phyloP scores from a whole-genome alignment of 352 stramenopile species.

The Globisporangium rhizosaccharum region DNA sequence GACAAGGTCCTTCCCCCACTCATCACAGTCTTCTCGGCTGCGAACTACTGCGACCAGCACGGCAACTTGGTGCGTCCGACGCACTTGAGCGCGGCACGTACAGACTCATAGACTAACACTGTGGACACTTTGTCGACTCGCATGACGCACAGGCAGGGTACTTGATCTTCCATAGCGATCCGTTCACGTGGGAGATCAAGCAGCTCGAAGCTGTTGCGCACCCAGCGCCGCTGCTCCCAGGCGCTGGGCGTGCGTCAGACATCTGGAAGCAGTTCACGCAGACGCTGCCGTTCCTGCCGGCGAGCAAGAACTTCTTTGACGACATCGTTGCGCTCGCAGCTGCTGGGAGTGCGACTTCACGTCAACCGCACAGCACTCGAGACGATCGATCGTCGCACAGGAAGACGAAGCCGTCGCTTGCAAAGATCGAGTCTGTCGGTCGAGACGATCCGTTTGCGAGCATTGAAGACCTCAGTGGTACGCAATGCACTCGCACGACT shows the following conservation, averaged over 20 bases:
- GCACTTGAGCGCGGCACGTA: neutral
- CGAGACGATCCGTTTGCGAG: conserved; percentile 5
- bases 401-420: neutral
- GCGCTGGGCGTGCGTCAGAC: conserved; percentile 42
- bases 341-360: too few species aligned
- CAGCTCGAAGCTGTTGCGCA: conserved; percentile 45
- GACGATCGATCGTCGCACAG: neutral
- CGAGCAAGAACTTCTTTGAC: conserved; percentile 81
- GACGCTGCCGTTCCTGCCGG: conserved; percentile 74
- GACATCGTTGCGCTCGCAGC: conserved; percentile 48
- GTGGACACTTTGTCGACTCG: neutral
- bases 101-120: neutral
- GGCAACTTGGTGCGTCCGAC: conserved; percentile 46
- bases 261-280: conserved; percentile 71
- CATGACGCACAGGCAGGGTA: conserved; percentile 37
- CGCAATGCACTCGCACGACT: neutral
- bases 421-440: conserved; percentile 1
- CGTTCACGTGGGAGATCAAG: conserved; percentile 48
- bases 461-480: conserved; percentile 9
- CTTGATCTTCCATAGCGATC: conserved; percentile 37
- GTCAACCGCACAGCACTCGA: neutral
- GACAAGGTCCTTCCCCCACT: conserved; percentile 62
- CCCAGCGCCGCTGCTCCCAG: conserved; percentile 45
- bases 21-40: conserved; percentile 94
- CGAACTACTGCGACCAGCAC: conserved; percentile 93